Evolutionary conservation across 495 filamentous ascomycete species (phyloP), one percentile per base, ranked within the genome.

Genomic region (Hypoxylon crocopeplum): DNA sequence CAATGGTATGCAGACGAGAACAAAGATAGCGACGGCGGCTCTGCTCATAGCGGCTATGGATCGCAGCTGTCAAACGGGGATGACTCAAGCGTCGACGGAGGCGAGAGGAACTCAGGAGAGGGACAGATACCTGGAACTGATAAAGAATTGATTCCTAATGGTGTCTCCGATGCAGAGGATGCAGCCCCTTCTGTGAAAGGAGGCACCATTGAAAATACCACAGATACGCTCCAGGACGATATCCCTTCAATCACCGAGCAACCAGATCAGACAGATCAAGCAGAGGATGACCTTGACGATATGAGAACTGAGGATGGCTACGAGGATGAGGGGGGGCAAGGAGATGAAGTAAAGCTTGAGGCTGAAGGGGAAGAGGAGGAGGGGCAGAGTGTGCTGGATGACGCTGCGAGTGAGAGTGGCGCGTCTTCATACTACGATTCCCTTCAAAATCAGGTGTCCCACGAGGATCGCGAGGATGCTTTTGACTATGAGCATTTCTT

Each of bases 401-500:
- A 75, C 27, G 59, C 61, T 20, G 71, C 68, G 56, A 80, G 78
- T 56, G 74, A 81, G 48, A 79, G 77, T 63, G 80, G 74, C 12
- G 81, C 79, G 15, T 81, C 82, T n/a, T 60, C 78, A 8, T 85
- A 85, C 64, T 79, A 85, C 64, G 86, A 88, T 52, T 71, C 80
- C 2, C 58, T 79, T 20, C 74, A 79, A 47, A 73, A 74, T 30
- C 76, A 73, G 25, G 67, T 84, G 10, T 83, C 81, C 3, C 94
- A 98, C 66, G 94, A 98, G 75, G 93, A 98, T 71, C 90, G 94
- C 12, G 88, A 93, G 62, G 94, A 98, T 69, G 94, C 94, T 5
- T 98, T 98, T 70, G 94, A 97, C 69, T 98, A 98, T 60, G 91
- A 98, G 67, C 84, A 95, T 65, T 95, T 96, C 73, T 96, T 96